A percentile compares a stretch with the other conserved stretches of the same genome.
Conservation (phyloP, 768 basidiomycete genomes). For the Leccinum subtestaceum region DNA sequence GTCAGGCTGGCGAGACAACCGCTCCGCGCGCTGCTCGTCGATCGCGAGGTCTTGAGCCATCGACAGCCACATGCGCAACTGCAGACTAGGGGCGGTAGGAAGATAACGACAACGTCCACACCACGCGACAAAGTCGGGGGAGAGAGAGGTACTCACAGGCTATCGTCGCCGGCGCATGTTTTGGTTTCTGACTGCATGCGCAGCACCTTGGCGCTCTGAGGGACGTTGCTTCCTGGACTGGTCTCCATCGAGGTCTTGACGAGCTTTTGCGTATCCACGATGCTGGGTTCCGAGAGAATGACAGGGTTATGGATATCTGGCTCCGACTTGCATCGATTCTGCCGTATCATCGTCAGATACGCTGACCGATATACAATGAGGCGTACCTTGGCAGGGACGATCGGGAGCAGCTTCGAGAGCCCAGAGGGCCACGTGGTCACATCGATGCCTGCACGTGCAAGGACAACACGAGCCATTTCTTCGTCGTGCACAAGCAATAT, state of each 20-base stretch:
- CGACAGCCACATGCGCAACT: constrained; percentile 44
- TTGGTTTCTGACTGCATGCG: constrained; percentile 32
- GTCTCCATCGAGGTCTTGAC: constrained; percentile 41
- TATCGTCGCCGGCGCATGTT: constrained; percentile 53
- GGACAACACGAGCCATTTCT: constrained; percentile 36
- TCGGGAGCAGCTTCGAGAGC: constrained; percentile 25
- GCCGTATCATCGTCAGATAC: neutral
- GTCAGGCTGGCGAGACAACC: constrained; percentile 11
- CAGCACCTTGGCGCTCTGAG: constrained; percentile 35
- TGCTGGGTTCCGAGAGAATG: constrained; percentile 28
- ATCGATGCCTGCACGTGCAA: constrained; percentile 43
- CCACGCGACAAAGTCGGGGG: neutral
- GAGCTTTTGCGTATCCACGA: constrained; percentile 42
- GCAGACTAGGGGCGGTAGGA: constrained; percentile 27
- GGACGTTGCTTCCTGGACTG: constrained; percentile 21
- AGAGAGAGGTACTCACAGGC: constrained; percentile 36
- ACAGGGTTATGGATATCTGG: neutral
- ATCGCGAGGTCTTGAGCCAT: constrained; percentile 47
- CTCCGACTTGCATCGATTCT: constrained; percentile 13
- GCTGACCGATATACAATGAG: neutral
- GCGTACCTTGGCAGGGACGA: constrained; percentile 7
- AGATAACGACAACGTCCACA: neutral
- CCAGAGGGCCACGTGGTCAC: constrained; percentile 41
- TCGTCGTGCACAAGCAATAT: constrained; percentile 49
- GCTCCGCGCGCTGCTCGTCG: constrained; percentile 40